A percentile compares a stretch with the other conserved stretches of the same genome.
Evolutionary conservation across 257 asterid genomes (phyloP).

Genomic region (Plantago elongata): DNA sequence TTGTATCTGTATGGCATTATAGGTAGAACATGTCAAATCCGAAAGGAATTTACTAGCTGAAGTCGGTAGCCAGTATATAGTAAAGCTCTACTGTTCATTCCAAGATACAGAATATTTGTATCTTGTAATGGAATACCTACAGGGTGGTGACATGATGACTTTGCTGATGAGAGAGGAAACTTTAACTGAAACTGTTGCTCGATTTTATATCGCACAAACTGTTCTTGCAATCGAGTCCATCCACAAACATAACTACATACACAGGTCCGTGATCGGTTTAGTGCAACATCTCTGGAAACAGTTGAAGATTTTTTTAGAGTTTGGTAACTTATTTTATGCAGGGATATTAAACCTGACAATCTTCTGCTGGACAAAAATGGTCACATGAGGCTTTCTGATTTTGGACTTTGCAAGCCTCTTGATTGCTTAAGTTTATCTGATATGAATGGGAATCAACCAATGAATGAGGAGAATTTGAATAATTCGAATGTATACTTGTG

Average conservation of each 20-base stretch:
- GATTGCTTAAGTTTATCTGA: conserved; percentile 26
- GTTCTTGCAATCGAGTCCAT: conserved; percentile 85
- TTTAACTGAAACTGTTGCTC: conserved; percentile 75
- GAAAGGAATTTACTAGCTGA: conserved; percentile 92
- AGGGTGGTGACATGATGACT: conserved; percentile 95
- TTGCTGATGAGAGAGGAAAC: conserved; percentile 86
- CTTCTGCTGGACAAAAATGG: conserved; percentile 58
- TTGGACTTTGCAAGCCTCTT: conserved; percentile 57
- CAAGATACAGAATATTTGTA: conserved; percentile 86
- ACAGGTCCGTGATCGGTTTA: conserved; percentile 34
- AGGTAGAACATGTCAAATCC: conserved; percentile 92
- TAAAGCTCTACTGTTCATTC: conserved; percentile 75
- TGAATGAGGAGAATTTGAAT: conserved; percentile 17
- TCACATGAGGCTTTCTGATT: conserved; percentile 56
- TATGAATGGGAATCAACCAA: conserved; percentile 21
- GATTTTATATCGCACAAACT: conserved; percentile 72
- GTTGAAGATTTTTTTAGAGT: not conserved
- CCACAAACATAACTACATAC: conserved; percentile 56
- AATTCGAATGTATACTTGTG: conserved; percentile 22
- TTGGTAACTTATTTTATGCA: conserved; percentile 14
- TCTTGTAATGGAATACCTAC: conserved; percentile 88
- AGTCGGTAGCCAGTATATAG: conserved; percentile 71
- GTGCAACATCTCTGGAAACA: not conserved
- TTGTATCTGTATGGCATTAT: conserved; percentile 17
- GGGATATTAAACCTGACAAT: conserved; percentile 67